phyloP scores from a whole-genome alignment of 345 rosid species.

The Balakata baccata region DNA sequence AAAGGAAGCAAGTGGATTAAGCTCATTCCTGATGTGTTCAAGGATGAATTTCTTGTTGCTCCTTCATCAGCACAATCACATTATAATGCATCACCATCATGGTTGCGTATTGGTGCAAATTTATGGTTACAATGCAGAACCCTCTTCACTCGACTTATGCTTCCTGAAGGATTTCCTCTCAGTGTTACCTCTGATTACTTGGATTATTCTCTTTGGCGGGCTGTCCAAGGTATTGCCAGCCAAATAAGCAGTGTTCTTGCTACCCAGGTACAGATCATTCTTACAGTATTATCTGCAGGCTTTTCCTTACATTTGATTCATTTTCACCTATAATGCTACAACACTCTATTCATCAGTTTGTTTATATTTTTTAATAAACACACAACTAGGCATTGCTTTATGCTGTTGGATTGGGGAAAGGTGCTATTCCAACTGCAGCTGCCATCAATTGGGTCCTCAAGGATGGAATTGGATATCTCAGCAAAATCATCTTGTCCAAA shows the following conservation, averaged over 20 bases:
- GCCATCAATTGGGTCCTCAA: slow-evolving; percentile 96
- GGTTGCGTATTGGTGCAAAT: slow-evolving; percentile 11
- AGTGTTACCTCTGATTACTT: slow-evolving; percentile 87
- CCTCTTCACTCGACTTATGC: slow-evolving; percentile 52
- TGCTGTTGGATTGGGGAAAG: slow-evolving; percentile 96
- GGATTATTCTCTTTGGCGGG: slow-evolving; percentile 93
- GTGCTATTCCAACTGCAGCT: slow-evolving; percentile 95
- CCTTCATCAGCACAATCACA: slow-evolving; percentile 1
- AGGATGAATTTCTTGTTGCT: slow-evolving; percentile 51
- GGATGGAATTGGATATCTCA: slow-evolving; percentile 94
- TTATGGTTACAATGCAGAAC: slow-evolving; percentile 45
- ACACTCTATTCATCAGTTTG: slow-evolving; percentile 5
- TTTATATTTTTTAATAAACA: not conserved
- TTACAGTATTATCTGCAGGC: not conserved
- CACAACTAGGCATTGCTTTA: slow-evolving; percentile 73
- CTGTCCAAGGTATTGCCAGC: slow-evolving; percentile 88
- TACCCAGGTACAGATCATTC: slow-evolving; percentile 59
- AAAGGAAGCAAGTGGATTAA: slow-evolving; percentile 60
- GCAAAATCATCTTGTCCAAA: slow-evolving; percentile 83
- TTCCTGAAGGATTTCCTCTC: slow-evolving; percentile 84
- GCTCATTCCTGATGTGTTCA: slow-evolving; percentile 50
- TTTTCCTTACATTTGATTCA: not conserved
- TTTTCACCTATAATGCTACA: not conserved
- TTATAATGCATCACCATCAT: not conserved
- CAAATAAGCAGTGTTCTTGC: slow-evolving; percentile 94